phyloP scores from a whole-genome alignment of 768 basidiomycete species.

The Mycena maculata region DNA sequence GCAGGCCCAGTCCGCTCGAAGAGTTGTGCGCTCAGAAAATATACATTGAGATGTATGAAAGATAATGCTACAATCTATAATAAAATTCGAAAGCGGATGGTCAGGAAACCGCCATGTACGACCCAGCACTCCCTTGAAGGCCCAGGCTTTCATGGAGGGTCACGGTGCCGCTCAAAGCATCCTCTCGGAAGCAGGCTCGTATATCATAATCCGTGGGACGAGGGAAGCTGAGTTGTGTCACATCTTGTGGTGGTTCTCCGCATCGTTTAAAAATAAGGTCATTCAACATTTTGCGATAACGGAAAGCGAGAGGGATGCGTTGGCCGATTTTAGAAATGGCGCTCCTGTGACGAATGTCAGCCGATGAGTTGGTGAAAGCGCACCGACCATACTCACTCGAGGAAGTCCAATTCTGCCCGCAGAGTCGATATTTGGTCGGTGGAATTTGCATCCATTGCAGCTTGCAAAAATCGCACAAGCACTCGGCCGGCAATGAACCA shows the following conservation, averaged over 20 bases:
- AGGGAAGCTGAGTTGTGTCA: slow-evolving; percentile 19
- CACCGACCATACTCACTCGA: slow-evolving; percentile 61
- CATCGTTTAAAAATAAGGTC: slow-evolving; percentile 57
- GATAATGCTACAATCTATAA: slow-evolving; percentile 17
- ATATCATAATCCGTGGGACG: slow-evolving; percentile 21
- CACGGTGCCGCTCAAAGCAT: no score
- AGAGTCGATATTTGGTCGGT: slow-evolving; percentile 69
- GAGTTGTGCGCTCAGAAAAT: no score
- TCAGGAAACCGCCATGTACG: slow-evolving; percentile 24
- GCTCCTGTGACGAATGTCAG: slow-evolving; percentile 49
- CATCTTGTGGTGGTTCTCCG: slow-evolving; percentile 34
- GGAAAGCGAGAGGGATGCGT: slow-evolving; percentile 73
- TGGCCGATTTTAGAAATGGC: slow-evolving; percentile 73
- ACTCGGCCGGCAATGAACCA: slow-evolving; percentile 80
- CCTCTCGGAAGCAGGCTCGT: slow-evolving; percentile 12
- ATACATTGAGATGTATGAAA: no score
- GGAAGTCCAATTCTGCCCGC: slow-evolving; percentile 72
- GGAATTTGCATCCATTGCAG: slow-evolving; percentile 67
- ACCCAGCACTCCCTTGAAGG: slow-evolving; percentile 13
- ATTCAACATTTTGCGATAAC: slow-evolving; percentile 68
- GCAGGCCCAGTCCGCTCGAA: no score
- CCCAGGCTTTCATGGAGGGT: slow-evolving; percentile 31
- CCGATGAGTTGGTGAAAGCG: slow-evolving; percentile 5
- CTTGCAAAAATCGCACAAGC: slow-evolving; percentile 73
- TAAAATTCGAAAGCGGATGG: neutral